Base-by-base conservation (phyloP, 768 basidiomycete genomes). In the Trametes cinnabarina region DNA sequence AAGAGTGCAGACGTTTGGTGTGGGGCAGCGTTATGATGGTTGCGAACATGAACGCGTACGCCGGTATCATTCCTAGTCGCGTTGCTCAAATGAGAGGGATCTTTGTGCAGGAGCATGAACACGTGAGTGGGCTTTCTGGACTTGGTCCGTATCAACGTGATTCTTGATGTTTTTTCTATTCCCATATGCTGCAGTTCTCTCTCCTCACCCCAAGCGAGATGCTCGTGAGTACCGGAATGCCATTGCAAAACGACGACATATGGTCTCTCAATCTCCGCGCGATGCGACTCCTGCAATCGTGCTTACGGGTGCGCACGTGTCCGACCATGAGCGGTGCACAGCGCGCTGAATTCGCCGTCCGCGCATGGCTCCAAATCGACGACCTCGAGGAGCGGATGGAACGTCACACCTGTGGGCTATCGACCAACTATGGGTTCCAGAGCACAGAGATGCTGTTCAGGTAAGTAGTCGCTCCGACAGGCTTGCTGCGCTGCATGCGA, bases 371-470 rank as follows among this genome's bases (percentile, higher is more conserved):
- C 10, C 86, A 89, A 70, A 81, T 83, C 22, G 86, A 87, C 65
- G 75, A 70, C 6, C 79, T 90, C 25, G 88, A 90, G 66, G 70
- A 73, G 23, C 80, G 82, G 19, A 68, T 90, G 54, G 77, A 86
- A 62, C 70, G 69, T 20, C 89, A 90, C 64, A 82, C 79, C 0
- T 91, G 89, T 66, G 73, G 73, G 15, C 74, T 88, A 82, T 58
- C 77, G 85, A n/a, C n/a, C n/a, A n/a, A n/a, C n/a, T 6, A 87
- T 80, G 61, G 73, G 90, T 19, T 90, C 80, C 63, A 81, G 84
- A 51, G 87, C 84, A 30, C 77, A 42, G 90, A 90, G 63, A 87
- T 82, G 63, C 73, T 90, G 20, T 90, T 88, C 76, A 88, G 88
- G 89, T 88, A 67, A 70, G n/a, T n/a, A n/a, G n/a, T n/a, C n/a